Evolutionary conservation across 352 stramenopile species (phyloP).

Genomic region (Elongisporangium undulatum): DNA sequence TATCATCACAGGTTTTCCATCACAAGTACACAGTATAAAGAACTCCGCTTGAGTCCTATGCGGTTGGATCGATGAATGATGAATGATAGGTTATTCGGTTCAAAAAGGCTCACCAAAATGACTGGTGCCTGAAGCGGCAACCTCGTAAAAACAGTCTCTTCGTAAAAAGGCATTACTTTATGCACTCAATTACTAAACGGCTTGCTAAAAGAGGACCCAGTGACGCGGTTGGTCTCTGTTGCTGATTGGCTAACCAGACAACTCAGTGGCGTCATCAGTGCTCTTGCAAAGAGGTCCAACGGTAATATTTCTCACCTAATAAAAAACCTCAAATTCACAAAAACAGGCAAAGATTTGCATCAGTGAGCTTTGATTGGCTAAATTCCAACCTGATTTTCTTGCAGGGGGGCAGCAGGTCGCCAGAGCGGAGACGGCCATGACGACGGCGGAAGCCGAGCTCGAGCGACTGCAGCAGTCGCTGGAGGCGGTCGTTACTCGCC

Average conservation of each 20-base stretch:
- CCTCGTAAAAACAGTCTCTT: not conserved
- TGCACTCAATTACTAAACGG: not conserved
- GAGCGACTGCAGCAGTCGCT: constrained; percentile 59
- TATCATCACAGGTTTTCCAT: constrained; percentile 64
- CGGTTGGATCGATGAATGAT: not conserved
- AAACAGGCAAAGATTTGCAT: not conserved
- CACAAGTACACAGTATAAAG: constrained; percentile 1
- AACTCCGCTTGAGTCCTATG: not conserved
- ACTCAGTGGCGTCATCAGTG: not conserved
- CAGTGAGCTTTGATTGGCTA: not conserved
- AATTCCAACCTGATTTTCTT: constrained; percentile 12
- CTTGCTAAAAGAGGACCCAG: not conserved
- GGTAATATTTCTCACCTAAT: not conserved
- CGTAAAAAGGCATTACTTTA: not conserved
- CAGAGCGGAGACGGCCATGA: constrained; percentile 9
- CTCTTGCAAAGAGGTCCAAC: not conserved
- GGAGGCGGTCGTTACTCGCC: constrained; percentile 49
- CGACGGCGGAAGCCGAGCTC: constrained; percentile 40
- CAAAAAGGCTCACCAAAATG: not conserved
- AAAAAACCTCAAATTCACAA: constrained; percentile 2
- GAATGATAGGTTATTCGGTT: not conserved
- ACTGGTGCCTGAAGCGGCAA: not conserved
- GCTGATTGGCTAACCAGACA: not conserved
- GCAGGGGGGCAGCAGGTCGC: not conserved
- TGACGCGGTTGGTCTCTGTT: not conserved